Conservation (phyloP, 2,329 filamentous ascomycete genomes). For the Lecanicillium sp. region DNA sequence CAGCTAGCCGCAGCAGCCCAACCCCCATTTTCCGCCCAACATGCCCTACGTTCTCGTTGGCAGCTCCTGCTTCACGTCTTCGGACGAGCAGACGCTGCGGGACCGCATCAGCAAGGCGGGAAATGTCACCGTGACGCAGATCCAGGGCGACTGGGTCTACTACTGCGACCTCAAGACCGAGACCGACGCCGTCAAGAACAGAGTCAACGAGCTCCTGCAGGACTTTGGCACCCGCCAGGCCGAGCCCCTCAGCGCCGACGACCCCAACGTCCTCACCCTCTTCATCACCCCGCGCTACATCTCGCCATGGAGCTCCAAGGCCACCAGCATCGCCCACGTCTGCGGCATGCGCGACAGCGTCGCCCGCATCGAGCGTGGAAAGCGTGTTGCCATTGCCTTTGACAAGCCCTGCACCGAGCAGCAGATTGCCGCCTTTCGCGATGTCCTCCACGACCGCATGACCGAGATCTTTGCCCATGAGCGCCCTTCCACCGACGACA, state of each 20-base stretch:
- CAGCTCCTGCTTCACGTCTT: conserved; percentile 41
- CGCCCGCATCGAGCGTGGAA: conserved; percentile 78
- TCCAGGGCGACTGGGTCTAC: conserved; percentile 54
- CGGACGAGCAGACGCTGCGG: conserved; percentile 35
- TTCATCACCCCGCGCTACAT: conserved; percentile 79
- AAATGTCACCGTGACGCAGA: conserved; percentile 35
- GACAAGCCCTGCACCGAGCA: conserved; percentile 37
- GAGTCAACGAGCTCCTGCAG: conserved; percentile 39
- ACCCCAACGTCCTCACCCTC: conserved; percentile 48
- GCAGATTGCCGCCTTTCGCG: conserved; percentile 50
- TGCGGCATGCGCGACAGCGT: conserved; percentile 68
- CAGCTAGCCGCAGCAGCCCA: too few species aligned
- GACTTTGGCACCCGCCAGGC: conserved; percentile 23
- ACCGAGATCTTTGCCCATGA: conserved; percentile 69
- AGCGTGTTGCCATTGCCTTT: conserved; percentile 64
- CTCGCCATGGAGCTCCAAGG: conserved; percentile 96
- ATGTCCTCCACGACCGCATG: conserved; percentile 88
- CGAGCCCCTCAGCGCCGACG: conserved; percentile 22
- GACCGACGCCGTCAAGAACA: conserved; percentile 34
- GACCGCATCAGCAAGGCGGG: conserved; percentile 35
- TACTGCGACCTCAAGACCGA: conserved; percentile 54
- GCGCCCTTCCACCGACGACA: conserved; percentile 60
- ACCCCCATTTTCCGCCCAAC: too few species aligned
- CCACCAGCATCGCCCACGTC: conserved; percentile 86
- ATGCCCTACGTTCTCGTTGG: conserved; percentile 23